Conservation (phyloP, 1,284 basidiomycete genomes). For the Bondarzewia mesenterica region DNA sequence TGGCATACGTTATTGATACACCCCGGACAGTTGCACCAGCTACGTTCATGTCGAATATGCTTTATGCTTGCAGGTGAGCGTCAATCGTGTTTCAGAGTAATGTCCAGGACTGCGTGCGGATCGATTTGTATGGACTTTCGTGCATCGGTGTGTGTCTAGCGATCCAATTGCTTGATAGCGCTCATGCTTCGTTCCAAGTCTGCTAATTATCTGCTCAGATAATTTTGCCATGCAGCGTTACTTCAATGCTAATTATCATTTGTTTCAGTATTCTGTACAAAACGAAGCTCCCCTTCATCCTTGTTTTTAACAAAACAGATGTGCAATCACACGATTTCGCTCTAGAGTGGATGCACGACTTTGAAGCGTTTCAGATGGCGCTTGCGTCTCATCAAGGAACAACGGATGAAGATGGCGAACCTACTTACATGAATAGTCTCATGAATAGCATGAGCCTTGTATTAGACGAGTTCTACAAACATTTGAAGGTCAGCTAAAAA, state of each 20-base stretch:
- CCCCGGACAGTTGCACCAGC: constrained; percentile 92
- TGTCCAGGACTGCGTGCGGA: not conserved
- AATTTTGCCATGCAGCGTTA: too few relatives aligned
- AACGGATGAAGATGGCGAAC: constrained; percentile 79
- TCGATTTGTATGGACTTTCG: not conserved
- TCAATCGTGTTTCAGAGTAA: too few relatives aligned
- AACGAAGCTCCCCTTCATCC: constrained; percentile 92
- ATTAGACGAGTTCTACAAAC: constrained; percentile 97
- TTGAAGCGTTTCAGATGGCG: constrained; percentile 81
- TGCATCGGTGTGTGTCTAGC: too few relatives aligned
- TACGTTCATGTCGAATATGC: constrained; percentile 99
- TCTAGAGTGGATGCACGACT: constrained; percentile 97
- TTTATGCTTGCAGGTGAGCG: constrained; percentile 92
- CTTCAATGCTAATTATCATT: not conserved
- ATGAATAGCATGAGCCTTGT: constrained; percentile 99
- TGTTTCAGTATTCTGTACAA: constrained; percentile 88
- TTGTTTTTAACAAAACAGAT: constrained; percentile 99
- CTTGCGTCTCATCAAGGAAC: constrained; percentile 57
- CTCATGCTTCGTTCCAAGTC: too few relatives aligned
- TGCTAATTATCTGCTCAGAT: too few relatives aligned
- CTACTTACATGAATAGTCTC: constrained; percentile 96
- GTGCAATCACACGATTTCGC: constrained; percentile 87
- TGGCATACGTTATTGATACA: constrained; percentile 98
- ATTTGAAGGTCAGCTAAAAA: constrained; percentile 71
- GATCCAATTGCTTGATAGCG: too few relatives aligned